phyloP scores from a whole-genome alignment of 305 asterid genomes.

The Fraxinus sp. region DNA sequence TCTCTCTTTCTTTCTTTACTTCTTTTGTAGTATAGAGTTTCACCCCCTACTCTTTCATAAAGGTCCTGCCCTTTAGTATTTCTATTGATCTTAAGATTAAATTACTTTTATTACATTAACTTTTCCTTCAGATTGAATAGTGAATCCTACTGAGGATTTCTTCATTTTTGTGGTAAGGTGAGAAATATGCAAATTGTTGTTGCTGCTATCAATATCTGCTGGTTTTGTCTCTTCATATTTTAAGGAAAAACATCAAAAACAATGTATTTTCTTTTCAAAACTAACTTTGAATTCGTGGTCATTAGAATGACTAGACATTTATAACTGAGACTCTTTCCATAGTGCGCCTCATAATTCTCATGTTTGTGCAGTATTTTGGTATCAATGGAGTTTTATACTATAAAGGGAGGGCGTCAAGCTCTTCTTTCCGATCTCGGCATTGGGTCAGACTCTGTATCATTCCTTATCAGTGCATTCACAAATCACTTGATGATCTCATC shows the following conservation, averaged over 20 bases:
- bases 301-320: neutral
- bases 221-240: neutral
- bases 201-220: neutral
- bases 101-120: neutral
- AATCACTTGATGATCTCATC: slow-evolving; percentile 79
- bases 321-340: neutral
- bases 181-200: neutral
- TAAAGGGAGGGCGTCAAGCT: slow-evolving; percentile 76
- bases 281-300: neutral
- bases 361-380: slow-evolving; percentile 68
- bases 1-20: too few species aligned
- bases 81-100: neutral
- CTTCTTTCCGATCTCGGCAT: slow-evolving; percentile 71
- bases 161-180: neutral
- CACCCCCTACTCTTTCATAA: neutral
- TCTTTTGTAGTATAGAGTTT: neutral
- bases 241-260: neutral
- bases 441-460: slow-evolving; percentile 64
- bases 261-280: neutral
- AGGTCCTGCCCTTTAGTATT: neutral
- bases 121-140: neutral
- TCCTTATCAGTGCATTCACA: slow-evolving; percentile 68
- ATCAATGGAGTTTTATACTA: slow-evolving; percentile 85
- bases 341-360: neutral
- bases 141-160: neutral